A percentile compares a stretch with the other conserved stretches of the same genome.
phyloP scores from a whole-genome alignment of 345 rosid genomes.

The Excoecaria agallocha region DNA sequence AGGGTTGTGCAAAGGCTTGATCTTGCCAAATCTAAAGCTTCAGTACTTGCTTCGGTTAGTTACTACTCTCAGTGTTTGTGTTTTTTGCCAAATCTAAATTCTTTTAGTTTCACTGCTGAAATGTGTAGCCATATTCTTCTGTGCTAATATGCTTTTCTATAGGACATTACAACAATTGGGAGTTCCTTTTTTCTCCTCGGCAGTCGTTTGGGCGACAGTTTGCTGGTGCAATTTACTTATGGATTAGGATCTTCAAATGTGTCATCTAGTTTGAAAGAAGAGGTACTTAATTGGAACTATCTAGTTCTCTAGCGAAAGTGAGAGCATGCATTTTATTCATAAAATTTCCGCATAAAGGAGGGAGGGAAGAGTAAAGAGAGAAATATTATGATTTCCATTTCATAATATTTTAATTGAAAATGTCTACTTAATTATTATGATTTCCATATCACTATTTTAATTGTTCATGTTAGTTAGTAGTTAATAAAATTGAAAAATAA shows the following conservation, averaged over 20 bases:
- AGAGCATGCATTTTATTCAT: not conserved
- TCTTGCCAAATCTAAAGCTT: slow-evolving; percentile 96
- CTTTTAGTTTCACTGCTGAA: slow-evolving; percentile 6
- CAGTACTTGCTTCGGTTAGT: slow-evolving; percentile 96
- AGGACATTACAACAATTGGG: slow-evolving; percentile 85
- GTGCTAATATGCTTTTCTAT: slow-evolving; percentile 29
- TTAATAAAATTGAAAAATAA: not conserved
- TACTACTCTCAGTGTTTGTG: slow-evolving; percentile 8
- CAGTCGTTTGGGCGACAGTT: slow-evolving; percentile 97
- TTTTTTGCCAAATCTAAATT: slow-evolving; percentile 16
- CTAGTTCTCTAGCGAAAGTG: slow-evolving; percentile 2
- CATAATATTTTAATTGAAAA: not conserved
- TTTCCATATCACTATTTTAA: not conserved
- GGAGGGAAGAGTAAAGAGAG: not conserved
- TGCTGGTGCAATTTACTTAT: slow-evolving; percentile 81
- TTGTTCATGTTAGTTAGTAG: not conserved
- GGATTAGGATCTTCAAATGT: slow-evolving; percentile 60
- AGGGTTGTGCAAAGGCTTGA: slow-evolving; percentile 96
- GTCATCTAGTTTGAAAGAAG: slow-evolving; percentile 71
- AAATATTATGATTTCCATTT: not conserved
- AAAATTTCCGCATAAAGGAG: not conserved
- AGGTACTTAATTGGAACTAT: no score
- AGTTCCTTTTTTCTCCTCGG: slow-evolving; percentile 79
- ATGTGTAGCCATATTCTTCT: slow-evolving; percentile 15
- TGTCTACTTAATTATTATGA: not conserved